Percentiles rank a stretch among this genome's conserved stretches.
These are phyloP conservation scores for Rutstroemia sp. DNA, from an alignment of 2,329 filamentous ascomycete species.

Conservation along the genomic window DNA sequence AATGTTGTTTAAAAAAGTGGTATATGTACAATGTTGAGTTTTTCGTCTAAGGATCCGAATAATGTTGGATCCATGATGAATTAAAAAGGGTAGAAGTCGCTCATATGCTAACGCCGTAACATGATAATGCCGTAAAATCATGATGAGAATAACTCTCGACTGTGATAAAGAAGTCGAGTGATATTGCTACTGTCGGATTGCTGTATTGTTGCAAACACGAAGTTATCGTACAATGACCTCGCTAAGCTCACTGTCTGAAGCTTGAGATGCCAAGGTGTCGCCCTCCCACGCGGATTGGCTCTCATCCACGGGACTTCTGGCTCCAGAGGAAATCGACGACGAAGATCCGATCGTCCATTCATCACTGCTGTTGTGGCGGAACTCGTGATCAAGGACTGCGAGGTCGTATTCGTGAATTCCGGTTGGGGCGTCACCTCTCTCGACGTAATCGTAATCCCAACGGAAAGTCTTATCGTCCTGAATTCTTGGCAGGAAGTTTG, in stretches of 20 bases:
- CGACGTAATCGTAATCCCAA: constrained; percentile 94
- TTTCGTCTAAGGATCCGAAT: constrained; percentile 9
- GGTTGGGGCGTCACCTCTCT: constrained; percentile 63
- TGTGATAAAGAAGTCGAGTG: constrained; percentile 12
- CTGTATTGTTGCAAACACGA: not conserved
- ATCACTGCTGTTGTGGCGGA: constrained; percentile 54
- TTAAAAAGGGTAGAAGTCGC: constrained; percentile 20
- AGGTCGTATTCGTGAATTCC: constrained; percentile 45
- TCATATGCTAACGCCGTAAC: constrained; percentile 29
- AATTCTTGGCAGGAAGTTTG: constrained; percentile 71
- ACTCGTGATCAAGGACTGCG: constrained; percentile 23
- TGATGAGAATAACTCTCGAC: constrained; percentile 21
- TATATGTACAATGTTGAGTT: constrained; percentile 24
- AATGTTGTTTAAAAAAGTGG: constrained; percentile 10
- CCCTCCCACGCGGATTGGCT: constrained; percentile 49
- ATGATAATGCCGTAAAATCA: constrained; percentile 29
- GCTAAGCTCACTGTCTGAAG: constrained; percentile 28
- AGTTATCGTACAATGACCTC: constrained; percentile 24
- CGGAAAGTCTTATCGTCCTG: constrained; percentile 80
- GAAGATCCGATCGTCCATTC: constrained; percentile 87
- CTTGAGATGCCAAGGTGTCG: constrained; percentile 39
- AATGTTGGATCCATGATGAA: constrained; percentile 9
- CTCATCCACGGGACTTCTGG: constrained; percentile 42
- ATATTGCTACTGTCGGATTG: constrained; percentile 3
- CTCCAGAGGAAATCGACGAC: constrained; percentile 39